Percentiles rank a stretch among this genome's conserved stretches.
Conservation (phyloP, 2,329 filamentous ascomycete species). For the Penicillium nordicum region DNA sequence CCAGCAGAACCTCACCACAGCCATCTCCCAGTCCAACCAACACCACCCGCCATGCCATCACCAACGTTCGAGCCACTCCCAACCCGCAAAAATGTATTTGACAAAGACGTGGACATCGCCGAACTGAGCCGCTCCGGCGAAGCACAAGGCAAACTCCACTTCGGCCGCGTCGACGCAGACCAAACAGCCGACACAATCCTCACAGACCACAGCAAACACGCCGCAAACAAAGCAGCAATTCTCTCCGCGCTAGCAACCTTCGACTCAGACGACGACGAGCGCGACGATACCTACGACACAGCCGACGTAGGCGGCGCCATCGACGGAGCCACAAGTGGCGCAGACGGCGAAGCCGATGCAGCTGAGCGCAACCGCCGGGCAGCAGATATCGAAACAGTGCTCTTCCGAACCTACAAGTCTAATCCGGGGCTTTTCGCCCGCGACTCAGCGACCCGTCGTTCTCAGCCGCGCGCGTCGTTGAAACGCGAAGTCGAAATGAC, state of each 20-base stretch:
- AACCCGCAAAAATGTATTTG: slow-evolving; percentile 67
- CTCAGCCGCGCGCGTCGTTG: slow-evolving; percentile 60
- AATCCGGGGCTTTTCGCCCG: slow-evolving; percentile 66
- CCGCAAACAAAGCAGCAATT: slow-evolving; percentile 78
- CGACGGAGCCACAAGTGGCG: slow-evolving; percentile 54
- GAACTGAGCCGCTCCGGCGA: slow-evolving; percentile 58
- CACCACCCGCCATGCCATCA: slow-evolving; percentile 30
- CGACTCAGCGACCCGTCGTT: slow-evolving; percentile 66
- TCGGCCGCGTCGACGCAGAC: slow-evolving; percentile 64
- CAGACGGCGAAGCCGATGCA: slow-evolving; percentile 52
- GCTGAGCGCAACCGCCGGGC: slow-evolving; percentile 47
- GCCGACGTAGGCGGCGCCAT: slow-evolving; percentile 88
- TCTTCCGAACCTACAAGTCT: slow-evolving; percentile 70
- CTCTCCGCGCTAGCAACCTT: slow-evolving; percentile 83
- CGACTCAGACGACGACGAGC: slow-evolving; percentile 91
- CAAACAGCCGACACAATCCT: slow-evolving; percentile 71
- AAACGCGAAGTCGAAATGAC: slow-evolving; percentile 80
- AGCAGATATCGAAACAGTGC: slow-evolving; percentile 57
- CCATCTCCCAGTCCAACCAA: slow-evolving; percentile 54
- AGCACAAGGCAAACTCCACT: slow-evolving; percentile 63
- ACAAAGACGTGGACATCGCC: slow-evolving; percentile 72
- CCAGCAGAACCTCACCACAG: slow-evolving; percentile 49
- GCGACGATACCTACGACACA: slow-evolving; percentile 93
- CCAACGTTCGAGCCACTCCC: slow-evolving; percentile 31
- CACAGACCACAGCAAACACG: slow-evolving; percentile 57